phyloP scores from a whole-genome alignment of 1,284 basidiomycete genomes.

The Puccinia hordei region DNA sequence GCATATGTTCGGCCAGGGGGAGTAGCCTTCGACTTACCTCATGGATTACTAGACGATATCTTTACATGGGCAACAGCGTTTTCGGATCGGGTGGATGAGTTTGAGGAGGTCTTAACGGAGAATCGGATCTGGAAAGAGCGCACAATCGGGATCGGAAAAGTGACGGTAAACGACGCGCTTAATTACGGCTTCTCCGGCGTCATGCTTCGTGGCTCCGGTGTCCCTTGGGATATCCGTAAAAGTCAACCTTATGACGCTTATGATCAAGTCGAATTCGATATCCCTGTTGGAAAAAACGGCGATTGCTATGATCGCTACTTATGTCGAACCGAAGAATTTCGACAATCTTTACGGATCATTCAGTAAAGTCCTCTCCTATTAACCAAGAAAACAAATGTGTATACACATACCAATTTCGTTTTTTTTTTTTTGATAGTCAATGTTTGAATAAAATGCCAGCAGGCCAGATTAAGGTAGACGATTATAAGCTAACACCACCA shows the following conservation, averaged over 20 bases:
- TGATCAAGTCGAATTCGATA: slow-evolving; percentile 95
- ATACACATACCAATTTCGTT: not conserved
- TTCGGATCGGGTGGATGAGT: slow-evolving; percentile 80
- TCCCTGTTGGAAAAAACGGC: slow-evolving; percentile 93
- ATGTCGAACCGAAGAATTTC: slow-evolving; percentile 96
- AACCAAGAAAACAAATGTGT: not conserved
- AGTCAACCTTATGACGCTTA: slow-evolving; percentile 94
- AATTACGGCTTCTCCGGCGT: slow-evolving; percentile 95
- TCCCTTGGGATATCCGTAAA: slow-evolving; percentile 67
- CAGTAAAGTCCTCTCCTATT: slow-evolving; percentile 64
- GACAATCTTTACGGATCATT: slow-evolving; percentile 89
- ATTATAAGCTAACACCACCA: slow-evolving; percentile 96
- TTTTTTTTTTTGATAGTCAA: slow-evolving; percentile 60
- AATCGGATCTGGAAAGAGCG: slow-evolving; percentile 98
- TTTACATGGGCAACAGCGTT: slow-evolving; percentile 98
- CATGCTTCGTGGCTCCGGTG: slow-evolving; percentile 90
- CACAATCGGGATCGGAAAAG: slow-evolving; percentile 85
- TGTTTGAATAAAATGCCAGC: slow-evolving; percentile 96
- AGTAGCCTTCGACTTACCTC: slow-evolving; percentile 95
- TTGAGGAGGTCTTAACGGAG: slow-evolving; percentile 95
- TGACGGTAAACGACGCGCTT: slow-evolving; percentile 88
- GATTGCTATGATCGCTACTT: slow-evolving; percentile 95
- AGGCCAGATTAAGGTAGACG: slow-evolving; percentile 91
- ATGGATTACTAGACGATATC: slow-evolving; percentile 94
- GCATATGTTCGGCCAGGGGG: slow-evolving; percentile 98